Evolutionary conservation across 805 yeast species (phyloP), one percentile per base, ranked within the genome.

Genomic region (Barnettozyma populi): DNA sequence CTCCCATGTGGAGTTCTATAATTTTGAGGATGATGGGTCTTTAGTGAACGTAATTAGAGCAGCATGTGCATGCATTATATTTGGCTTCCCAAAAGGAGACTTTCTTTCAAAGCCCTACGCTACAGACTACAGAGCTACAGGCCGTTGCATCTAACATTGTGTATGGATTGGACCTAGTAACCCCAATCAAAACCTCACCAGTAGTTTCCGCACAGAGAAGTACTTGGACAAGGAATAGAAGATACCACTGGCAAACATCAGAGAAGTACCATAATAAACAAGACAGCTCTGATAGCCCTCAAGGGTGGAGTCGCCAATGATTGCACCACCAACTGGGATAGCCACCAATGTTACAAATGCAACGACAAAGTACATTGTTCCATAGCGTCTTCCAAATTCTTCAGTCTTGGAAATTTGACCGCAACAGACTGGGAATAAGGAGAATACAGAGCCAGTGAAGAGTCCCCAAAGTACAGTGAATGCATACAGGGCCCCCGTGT

Each of bases 321-420:
- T 68, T 2, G 76, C 75, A 44, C 81, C 75, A 1, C 79, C 73
- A 21, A 74, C 64, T 9, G 82, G 82, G 23, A 78, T 66, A 16
- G 74, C 71, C 2, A 73, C 67, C 36, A 78, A 61, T n/a, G 71
- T 68, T n/a, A 73, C 78, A 54, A 80, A 71, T 1, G 85, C 73
- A 14, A 78, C 83, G 54, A 79, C 66, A 36, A 76, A 76, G 60
- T 80, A 82, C 64, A 80, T 74, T 8, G 81, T 75, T 3, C 82
- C 77, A 52, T 76, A 78, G 16, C 79, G 68, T 59, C 70, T 72
- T 27, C 83, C 83, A 59, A 75, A 77, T 47, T 68, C 73, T 43
- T 75, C 75, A 11, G 75, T 72, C 45, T 72, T 74, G 19, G 82
- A 75, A 32, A 80, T 75, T 49, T 79, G 80, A 2, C 80, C 82